Evolutionary conservation across 768 basidiomycete genomes (phyloP).

Genomic region (Lactifluus pinguis): DNA sequence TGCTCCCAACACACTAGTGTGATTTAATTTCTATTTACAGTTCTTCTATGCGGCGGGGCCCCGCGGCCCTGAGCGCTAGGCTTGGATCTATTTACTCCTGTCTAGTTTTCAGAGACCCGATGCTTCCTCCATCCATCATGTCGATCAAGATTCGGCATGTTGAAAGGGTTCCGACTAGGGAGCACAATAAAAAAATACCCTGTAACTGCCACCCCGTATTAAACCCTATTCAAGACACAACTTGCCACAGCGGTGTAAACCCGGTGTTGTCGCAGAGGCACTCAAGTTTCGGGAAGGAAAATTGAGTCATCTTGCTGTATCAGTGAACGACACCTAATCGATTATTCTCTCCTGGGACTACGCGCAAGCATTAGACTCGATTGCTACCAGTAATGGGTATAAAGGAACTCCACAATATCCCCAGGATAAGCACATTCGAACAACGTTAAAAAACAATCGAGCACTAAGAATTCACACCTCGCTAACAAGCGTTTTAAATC

Average conservation of each 20-base stretch:
- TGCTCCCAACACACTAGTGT: background rate
- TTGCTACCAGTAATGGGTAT: background rate
- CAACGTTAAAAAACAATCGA: background rate
- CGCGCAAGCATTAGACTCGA: background rate
- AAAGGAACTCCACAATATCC: background rate
- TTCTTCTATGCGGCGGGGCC: no score
- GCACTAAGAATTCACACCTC: background rate
- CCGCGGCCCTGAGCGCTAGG: no score
- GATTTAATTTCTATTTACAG: background rate
- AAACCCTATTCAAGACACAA: no score
- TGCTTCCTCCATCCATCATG: no score
- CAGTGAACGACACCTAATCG: background rate
- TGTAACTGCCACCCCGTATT: no score
- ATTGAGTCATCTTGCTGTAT: background rate
- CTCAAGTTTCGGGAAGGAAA: background rate
- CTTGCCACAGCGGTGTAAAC: no score
- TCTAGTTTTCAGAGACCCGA: no score
- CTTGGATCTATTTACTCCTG: no score
- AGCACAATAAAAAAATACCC: no score
- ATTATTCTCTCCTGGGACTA: background rate
- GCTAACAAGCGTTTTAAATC: conserved; percentile 2
- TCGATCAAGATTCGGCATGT: no score
- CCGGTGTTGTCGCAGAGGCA: no score
- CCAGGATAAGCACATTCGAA: conserved; percentile 3
- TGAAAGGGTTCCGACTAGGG: no score